Evolutionary conservation across 2,329 filamentous ascomycete species (phyloP).

Genomic region (Xylariales sp.): DNA sequence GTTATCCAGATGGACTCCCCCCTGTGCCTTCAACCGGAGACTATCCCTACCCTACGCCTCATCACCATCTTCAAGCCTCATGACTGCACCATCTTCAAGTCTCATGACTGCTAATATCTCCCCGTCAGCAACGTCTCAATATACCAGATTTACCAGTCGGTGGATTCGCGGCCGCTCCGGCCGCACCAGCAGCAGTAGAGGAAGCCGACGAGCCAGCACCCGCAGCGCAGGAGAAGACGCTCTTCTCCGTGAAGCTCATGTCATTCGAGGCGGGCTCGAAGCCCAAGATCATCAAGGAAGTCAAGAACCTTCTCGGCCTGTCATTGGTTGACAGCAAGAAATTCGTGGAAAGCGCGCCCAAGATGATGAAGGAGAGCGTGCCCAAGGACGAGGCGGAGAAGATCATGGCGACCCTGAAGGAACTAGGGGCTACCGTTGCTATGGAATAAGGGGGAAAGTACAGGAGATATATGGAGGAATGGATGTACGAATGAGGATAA

Average conservation of each 20-base stretch:
- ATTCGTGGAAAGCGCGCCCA: slow-evolving; percentile 97
- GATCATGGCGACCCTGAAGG: slow-evolving; percentile 94
- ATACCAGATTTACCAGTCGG: slow-evolving; percentile 97
- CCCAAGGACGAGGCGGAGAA: slow-evolving; percentile 99
- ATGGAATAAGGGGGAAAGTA: slow-evolving; percentile 67
- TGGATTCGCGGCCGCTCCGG: slow-evolving; percentile 72
- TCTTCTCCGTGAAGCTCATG: slow-evolving; percentile 94
- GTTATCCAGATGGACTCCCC: no score
- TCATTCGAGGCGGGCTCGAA: slow-evolving; percentile 85
- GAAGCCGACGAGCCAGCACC: slow-evolving; percentile 87
- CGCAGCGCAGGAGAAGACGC: slow-evolving; percentile 87
- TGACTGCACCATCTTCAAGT: no score
- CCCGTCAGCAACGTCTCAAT: slow-evolving; percentile 80
- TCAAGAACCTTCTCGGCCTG: slow-evolving; percentile 92
- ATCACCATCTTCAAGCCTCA: no score
- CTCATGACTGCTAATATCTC: no score
- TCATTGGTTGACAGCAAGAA: slow-evolving; percentile 99
- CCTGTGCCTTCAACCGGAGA: no score
- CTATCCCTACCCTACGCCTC: no score
- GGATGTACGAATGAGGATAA: neutral
- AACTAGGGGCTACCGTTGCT: slow-evolving; percentile 76
- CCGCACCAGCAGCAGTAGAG: slow-evolving; percentile 60
- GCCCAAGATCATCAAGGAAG: slow-evolving; percentile 99
- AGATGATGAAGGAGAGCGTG: slow-evolving; percentile 98
- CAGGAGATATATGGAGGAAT: neutral